Evolutionary conservation across 1,284 basidiomycete genomes (phyloP).

Genomic region (Fomitopsis pinicola): DNA sequence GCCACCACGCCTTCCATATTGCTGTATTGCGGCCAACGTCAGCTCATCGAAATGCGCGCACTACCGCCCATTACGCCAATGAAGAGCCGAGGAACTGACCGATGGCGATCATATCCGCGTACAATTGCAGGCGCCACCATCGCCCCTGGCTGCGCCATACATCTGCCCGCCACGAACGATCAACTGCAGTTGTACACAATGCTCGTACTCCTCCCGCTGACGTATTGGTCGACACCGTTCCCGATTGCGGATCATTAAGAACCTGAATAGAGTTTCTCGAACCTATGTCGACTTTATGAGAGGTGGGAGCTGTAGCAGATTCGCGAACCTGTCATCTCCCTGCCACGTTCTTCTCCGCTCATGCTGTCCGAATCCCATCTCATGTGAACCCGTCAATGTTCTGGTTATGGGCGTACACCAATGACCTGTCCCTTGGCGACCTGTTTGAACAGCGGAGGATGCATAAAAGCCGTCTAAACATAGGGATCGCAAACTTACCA

Average conservation of each 20-base stretch:
- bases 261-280: constrained; percentile 6
- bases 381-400: constrained; percentile 7
- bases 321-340: constrained; percentile 6
- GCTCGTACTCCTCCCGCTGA: neutral
- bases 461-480: constrained; percentile 7
- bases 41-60: neutral
- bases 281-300: neutral
- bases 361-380: constrained; percentile 3
- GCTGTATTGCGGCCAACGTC: neutral
- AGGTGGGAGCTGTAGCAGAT: constrained; percentile 4
- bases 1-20: neutral
- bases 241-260: constrained; percentile 11
- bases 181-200: neutral
- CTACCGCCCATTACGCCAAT: neutral
- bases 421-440: constrained; percentile 3
- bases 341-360: constrained; percentile 7
- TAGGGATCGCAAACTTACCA: neutral
- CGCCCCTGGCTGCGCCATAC: neutral
- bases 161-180: neutral
- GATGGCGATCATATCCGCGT: neutral
- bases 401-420: constrained; percentile 3
- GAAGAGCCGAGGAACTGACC: neutral
- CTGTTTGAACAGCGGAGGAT: constrained; percentile 9
- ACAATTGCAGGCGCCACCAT: neutral
- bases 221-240: constrained; percentile 2